Evolutionary conservation across 1,284 basidiomycete genomes (phyloP), one percentile per base, ranked within the genome.

Genomic region (Cutaneotrichosporon mucoides): DNA sequence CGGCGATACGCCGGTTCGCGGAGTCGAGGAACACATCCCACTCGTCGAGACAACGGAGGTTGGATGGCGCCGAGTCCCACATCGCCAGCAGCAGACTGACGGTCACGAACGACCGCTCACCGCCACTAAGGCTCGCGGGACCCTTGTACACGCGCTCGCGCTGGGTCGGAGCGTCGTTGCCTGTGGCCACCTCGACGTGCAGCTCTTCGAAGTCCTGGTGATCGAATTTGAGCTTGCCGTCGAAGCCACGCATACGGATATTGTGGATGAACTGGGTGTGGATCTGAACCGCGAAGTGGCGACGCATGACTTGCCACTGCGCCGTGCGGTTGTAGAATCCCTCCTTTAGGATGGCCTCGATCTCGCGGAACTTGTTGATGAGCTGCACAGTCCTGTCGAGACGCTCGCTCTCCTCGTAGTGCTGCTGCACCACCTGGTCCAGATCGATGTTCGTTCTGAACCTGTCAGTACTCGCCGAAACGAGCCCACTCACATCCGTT

Each of bases 1-100:
- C 92, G 61, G 89, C 89, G 66, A 95, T 88, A 59, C 86, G 86
- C 40, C 95, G 86, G 73, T 97, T 97, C 59, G 92, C 88, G 33
- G 88, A 87, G 73, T 98, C 94, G 88, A 96, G 92, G 81, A 95
- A 97, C 11, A 97, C 93, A 67, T 96, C 91, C 73, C 93, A 95
- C 73, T 78, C 73, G 48, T 95, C 94, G 38, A 99, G 84, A 71
- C 95, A 99, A 60, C 95, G 83, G 56, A 99, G 84, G 0, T 94
- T 95, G 74, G 93, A 95, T 1, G 89, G 88, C 57, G 95, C 91
- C 10, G 91, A 88, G 69, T 96, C 90, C 96, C 96, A 99, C 45
- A 99, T 81, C 6, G 96, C 88, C 36, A 98, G 80, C 53, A 99
- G 80, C 55, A 99, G 78, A 67, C 92, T 95, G 64, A 98, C 92